Base-by-base conservation (phyloP, 352 stramenopile genomes). In the Peronospora farinosa region DNA sequence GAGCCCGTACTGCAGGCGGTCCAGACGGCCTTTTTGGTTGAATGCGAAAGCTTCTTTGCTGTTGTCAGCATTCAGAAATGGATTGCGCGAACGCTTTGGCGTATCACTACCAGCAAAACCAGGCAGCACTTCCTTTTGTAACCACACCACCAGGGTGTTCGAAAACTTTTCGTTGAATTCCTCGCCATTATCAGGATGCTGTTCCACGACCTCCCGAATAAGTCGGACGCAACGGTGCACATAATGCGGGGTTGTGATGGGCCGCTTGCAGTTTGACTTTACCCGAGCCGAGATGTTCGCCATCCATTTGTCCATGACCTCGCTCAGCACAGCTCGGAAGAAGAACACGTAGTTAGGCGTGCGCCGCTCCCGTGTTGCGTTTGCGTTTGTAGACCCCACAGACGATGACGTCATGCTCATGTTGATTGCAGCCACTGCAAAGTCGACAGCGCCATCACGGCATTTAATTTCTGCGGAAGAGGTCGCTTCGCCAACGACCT, bases 291-390 rank as follows among this genome's bases (percentile, higher is more conserved):
- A 74, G 8, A 90, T 70, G 35, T 81, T 88, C 13, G 78, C 77
- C 77, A 92, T 88, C 84, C 84, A 94, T 53, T 94, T 94, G 62
- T 94, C 81, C 84, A 94, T 92, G 4, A 79, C 74, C 53, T 94
- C 84, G 40, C 69, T 90, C 30, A 94, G 60, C 21, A 92, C 67
- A 16, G 79, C 84, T 40, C 84, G 70, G 13, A 94, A 74, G 41
- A 94, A 85, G 54, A 94, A 94, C 17, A 92, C 69, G 59, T 92
- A 92, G 60, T 89, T 92, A 43, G 81, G 81, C 10, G 74, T 88
- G 25, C 76, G 69, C 32, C 81, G 72, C 54, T 88, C 78, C 48
- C 78, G 72, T 16, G 76, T 92, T 9, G 81, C 76, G 55, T 89
- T 89, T 17, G 74, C 75, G 40, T 73, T 88, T 9, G 80, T 88